Evolutionary conservation across 768 basidiomycete species (phyloP), one percentile per base, ranked within the genome.

Genomic region (Galerina marginata): DNA sequence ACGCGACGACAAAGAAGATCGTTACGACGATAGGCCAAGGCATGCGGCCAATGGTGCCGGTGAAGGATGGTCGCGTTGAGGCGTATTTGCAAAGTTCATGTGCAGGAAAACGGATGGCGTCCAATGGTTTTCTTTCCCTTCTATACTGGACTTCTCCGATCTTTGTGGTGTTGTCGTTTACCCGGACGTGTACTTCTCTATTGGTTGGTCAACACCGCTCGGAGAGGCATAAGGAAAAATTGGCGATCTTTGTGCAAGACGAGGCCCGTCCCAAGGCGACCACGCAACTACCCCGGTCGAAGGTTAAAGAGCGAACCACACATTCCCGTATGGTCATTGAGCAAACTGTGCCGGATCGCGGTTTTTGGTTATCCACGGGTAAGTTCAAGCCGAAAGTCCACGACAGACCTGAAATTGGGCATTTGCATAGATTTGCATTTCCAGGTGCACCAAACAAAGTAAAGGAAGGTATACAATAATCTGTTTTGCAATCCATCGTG

Each of bases 1-100:
- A 77, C 89, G 91, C 78, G 91, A 92, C 65, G 91, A 92, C 71
- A 93, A 88, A 79, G 90, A 92, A 69, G 90, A 91, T 54, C 88
- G 88, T 48, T 90, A 76, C 77, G 91, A 93, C 54, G 91, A 92
- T 64, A 85, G 91, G 77, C 77, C 89, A 71, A 87, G 88, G 79
- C 85, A 86, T 71, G 77, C 85, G 71, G 29, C 29, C 29, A 33
- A 33, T 33, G 29, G 29, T 33, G 91, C 90, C 78, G 90, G 90
- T 72, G 91, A 92, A 79, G 87, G 82, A 74, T 90, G 88, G 89
- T 76, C 83, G 71, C 89, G 89, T 82, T 89, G 78, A 89, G 80
- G 75, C 77, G 71, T 72, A 66, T 69, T 67, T 67, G 69, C 67
- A 67, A 67, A 67, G 70, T 58, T 55, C 74, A 69, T 72, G 72